phyloP scores from a whole-genome alignment of 345 rosid species.

The Anacardium occidentale region DNA sequence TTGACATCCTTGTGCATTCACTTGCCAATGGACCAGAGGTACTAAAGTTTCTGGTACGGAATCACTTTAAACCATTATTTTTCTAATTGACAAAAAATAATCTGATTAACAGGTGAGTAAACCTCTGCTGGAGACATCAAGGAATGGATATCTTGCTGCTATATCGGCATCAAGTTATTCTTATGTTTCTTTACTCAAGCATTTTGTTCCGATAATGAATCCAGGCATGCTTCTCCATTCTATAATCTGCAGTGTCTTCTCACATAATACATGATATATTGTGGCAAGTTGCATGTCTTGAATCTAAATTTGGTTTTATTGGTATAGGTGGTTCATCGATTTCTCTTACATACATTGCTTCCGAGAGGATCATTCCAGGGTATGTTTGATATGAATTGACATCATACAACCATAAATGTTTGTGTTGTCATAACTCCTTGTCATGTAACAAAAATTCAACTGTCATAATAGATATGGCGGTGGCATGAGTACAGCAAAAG shows the following conservation, averaged over 20 bases:
- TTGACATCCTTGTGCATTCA: conserved; percentile 94
- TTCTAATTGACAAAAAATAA: conserved; percentile 2
- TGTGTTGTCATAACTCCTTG: neutral
- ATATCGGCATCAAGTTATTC: conserved; percentile 96
- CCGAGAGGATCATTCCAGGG: conserved; percentile 97
- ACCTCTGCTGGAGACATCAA: conserved; percentile 89
- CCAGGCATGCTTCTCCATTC: conserved; percentile 52
- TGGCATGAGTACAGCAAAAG: conserved; percentile 98
- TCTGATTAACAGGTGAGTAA: conserved; percentile 59
- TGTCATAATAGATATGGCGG: conserved; percentile 77
- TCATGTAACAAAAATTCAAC: neutral
- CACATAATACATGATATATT: neutral
- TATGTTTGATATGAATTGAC: conserved; percentile 18
- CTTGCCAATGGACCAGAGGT: conserved; percentile 99
- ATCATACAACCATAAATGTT: neutral
- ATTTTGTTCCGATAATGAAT: conserved; percentile 91
- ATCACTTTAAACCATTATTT: neutral
- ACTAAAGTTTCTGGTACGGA: conserved; percentile 9
- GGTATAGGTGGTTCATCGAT: conserved; percentile 87
- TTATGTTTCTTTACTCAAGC: conserved; percentile 75
- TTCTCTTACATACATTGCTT: conserved; percentile 93
- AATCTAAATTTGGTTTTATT: conserved; percentile 27
- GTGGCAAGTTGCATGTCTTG: neutral
- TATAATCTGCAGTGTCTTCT: neutral
- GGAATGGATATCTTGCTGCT: conserved; percentile 93